Evolutionary conservation across 768 basidiomycete genomes (phyloP).

Genomic region (Suillus hirtellus): DNA sequence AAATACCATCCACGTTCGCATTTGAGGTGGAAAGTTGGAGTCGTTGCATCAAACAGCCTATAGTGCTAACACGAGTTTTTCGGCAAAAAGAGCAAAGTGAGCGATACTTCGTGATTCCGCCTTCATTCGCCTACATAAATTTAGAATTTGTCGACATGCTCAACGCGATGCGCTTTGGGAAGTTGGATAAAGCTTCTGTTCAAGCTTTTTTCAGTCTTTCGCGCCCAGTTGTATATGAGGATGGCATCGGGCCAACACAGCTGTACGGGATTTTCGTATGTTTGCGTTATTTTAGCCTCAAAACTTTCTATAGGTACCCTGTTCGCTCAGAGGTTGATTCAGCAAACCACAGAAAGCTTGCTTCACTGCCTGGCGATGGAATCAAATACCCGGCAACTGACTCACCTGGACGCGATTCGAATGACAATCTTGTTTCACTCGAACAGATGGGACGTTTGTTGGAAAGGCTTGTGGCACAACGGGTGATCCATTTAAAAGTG

Average conservation of each 20-base stretch:
- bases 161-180: conserved; percentile 84
- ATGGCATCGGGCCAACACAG: conserved; percentile 81
- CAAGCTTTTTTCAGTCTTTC: conserved; percentile 55
- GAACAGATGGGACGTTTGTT: conserved; percentile 47
- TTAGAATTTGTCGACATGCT: conserved; percentile 80
- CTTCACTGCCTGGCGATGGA: conserved; percentile 38
- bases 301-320: conserved; percentile 54
- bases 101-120: conserved; percentile 4
- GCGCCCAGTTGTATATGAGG: conserved; percentile 59
- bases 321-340: conserved; percentile 69
- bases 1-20: conserved; percentile 60
- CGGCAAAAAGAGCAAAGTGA: conserved; percentile 81
- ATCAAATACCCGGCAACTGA: conserved; percentile 48
- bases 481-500: conserved; percentile 50
- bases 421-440: conserved; percentile 35
- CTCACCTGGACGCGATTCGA: conserved; percentile 44
- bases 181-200: conserved; percentile 43
- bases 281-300: conserved; percentile 6
- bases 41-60: conserved; percentile 55
- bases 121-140: not conserved
- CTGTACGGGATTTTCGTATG: conserved; percentile 45
- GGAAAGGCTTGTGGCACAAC: conserved; percentile 62
- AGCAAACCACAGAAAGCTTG: conserved; percentile 59
- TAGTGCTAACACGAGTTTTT: conserved; percentile 74
- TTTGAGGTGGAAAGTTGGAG: conserved; percentile 83